A percentile compares a stretch with the other conserved stretches of the same genome.
Conservation (phyloP, 257 asterid genomes). For the Dorcoceras hygrometricum region DNA sequence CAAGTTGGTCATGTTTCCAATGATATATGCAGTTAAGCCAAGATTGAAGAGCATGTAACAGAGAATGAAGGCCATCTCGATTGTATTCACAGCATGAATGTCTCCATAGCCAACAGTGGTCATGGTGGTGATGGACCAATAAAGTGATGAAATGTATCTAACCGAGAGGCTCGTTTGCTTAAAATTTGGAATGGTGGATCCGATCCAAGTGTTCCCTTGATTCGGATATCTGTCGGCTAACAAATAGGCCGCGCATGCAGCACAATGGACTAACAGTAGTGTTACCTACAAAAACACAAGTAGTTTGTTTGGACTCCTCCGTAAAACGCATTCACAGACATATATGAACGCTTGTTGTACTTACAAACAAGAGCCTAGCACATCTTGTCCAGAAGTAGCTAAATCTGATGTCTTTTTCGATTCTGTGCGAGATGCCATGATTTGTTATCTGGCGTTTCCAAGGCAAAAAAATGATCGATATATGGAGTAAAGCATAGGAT, state of each 20-base stretch:
- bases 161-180: slow-evolving; percentile 52
- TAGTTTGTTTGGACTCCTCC: background rate
- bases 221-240: slow-evolving; percentile 77
- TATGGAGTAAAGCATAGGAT: background rate
- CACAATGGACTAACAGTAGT: slow-evolving; percentile 69
- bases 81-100: slow-evolving; percentile 71
- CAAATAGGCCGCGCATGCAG: slow-evolving; percentile 75
- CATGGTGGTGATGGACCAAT: slow-evolving; percentile 94
- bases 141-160: slow-evolving; percentile 64
- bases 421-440: slow-evolving; percentile 50
- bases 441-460: background rate
- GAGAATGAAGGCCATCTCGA: slow-evolving; percentile 76
- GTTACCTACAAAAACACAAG: slow-evolving; percentile 54
- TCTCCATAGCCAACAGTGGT: slow-evolving; percentile 96
- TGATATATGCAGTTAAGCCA: slow-evolving; percentile 85
- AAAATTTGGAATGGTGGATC: slow-evolving; percentile 55
- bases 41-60: slow-evolving; percentile 81
- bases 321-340: too few relatives aligned
- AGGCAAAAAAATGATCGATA: background rate
- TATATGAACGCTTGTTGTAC: slow-evolving; percentile 22
- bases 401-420: slow-evolving; percentile 90
- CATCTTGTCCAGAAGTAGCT: slow-evolving; percentile 94
- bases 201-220: slow-evolving; percentile 77
- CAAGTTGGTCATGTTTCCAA: slow-evolving; percentile 92
- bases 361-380: slow-evolving; percentile 82